A percentile compares a stretch with the other conserved stretches of the same genome.
Conservation (phyloP, 495 filamentous ascomycete species). For the Articulospora tetracladia region DNA sequence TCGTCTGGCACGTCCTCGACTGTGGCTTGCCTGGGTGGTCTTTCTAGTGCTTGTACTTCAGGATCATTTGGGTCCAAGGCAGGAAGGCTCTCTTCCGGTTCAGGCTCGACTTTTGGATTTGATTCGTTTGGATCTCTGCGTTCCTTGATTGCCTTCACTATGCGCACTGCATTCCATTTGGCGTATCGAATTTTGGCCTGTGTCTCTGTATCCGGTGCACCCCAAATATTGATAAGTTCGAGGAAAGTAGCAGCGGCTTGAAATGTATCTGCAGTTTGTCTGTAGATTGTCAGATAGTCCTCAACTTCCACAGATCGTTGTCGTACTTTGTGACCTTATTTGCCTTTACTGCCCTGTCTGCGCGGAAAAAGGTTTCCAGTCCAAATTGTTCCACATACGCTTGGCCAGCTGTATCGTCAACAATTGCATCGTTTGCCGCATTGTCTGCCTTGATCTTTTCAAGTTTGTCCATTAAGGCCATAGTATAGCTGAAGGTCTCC, state of each 20-base stretch:
- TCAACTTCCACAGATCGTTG: background rate
- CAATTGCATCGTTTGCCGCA: constrained; percentile 57
- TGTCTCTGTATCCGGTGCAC: constrained; percentile 66
- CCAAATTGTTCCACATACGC: constrained; percentile 95
- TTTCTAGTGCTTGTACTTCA: constrained; percentile 52
- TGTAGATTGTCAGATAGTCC: constrained; percentile 29
- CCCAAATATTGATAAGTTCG: constrained; percentile 83
- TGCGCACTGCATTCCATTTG: constrained; percentile 91
- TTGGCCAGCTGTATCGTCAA: constrained; percentile 83
- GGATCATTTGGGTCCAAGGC: constrained; percentile 53
- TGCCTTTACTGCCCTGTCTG: constrained; percentile 73
- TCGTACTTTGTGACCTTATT: constrained; percentile 80
- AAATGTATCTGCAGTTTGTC: constrained; percentile 92
- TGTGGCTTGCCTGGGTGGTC: constrained; percentile 47
- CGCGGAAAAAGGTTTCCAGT: constrained; percentile 78
- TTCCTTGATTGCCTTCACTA: constrained; percentile 84
- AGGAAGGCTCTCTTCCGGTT: constrained; percentile 38
- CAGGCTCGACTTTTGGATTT: constrained; percentile 62
- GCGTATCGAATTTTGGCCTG: constrained; percentile 89
- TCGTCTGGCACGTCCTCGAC: constrained; percentile 54
- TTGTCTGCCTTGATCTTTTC: constrained; percentile 71
- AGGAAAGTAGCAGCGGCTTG: constrained; percentile 88
- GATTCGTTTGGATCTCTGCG: constrained; percentile 90
- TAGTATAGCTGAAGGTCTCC: constrained; percentile 75
- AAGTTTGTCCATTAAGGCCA: constrained; percentile 83